Percentiles rank a stretch among this genome's conserved stretches.
Conservation (phyloP, 768 basidiomycete genomes). For the Xerocomellus dryophilus region DNA sequence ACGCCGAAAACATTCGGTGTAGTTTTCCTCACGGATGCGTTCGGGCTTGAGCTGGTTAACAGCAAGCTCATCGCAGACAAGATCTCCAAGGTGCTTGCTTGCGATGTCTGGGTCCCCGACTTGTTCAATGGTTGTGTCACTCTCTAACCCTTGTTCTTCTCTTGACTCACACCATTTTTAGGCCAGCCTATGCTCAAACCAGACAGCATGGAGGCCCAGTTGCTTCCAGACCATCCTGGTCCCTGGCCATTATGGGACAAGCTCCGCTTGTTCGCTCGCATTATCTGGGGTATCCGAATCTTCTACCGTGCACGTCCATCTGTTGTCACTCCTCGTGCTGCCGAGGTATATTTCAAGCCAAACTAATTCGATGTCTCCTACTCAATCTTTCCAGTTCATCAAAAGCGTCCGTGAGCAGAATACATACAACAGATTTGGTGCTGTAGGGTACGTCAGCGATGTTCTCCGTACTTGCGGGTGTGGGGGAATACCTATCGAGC, state of each 20-base stretch:
- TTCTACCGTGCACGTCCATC: slow-evolving; percentile 25
- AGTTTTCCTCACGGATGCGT: slow-evolving; percentile 54
- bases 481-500: background rate
- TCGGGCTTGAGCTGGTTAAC: slow-evolving; percentile 52
- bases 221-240: slow-evolving; percentile 32
- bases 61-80: slow-evolving; percentile 57
- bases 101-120: slow-evolving; percentile 67
- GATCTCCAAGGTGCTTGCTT: slow-evolving; percentile 44
- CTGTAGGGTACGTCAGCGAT: slow-evolving; percentile 36
- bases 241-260: slow-evolving; percentile 16
- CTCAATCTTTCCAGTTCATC: slow-evolving; percentile 31
- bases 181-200: slow-evolving; percentile 31
- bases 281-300: slow-evolving; percentile 20
- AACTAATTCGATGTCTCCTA: background rate
- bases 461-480: background rate
- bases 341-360: slow-evolving; percentile 18
- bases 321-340: slow-evolving; percentile 27
- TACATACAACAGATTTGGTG: slow-evolving; percentile 40
- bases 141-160: background rate
- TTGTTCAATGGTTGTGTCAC: slow-evolving; percentile 47
- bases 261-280: slow-evolving; percentile 14
- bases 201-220: slow-evolving; percentile 26
- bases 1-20: slow-evolving; percentile 35
- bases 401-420: slow-evolving; percentile 37
- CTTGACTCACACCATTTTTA: slow-evolving; percentile 1